phyloP scores from a whole-genome alignment of 139 green algal genomes.

The Zygnema cylindricum region DNA sequence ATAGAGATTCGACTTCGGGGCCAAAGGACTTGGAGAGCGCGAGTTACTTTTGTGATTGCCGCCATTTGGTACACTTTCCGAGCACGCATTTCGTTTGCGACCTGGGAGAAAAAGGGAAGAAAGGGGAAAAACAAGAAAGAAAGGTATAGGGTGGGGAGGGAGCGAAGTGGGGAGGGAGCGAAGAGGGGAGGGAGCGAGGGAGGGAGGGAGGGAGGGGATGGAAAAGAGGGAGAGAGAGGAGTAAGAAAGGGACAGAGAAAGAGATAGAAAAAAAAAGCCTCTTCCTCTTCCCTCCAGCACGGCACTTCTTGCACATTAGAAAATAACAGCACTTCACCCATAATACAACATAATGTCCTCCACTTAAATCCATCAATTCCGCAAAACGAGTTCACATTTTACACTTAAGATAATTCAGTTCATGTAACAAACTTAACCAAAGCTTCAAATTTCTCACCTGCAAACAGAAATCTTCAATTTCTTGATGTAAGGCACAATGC shows the following conservation, averaged over 20 bases:
- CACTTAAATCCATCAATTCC: too few species aligned
- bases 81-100: slow-evolving; percentile 32
- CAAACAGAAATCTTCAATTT: slow-evolving; percentile 44
- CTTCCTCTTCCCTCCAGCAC: too few species aligned
- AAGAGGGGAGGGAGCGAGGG: background rate
- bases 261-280: too few species aligned
- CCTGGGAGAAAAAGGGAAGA: slow-evolving; percentile 16
- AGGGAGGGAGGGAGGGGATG: background rate
- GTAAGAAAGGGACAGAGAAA: background rate
- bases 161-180: background rate
- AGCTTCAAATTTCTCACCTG: slow-evolving; percentile 17
- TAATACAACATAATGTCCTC: too few species aligned
- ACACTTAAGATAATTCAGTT: too few species aligned
- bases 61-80: slow-evolving; percentile 28
- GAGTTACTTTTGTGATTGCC: slow-evolving; percentile 42
- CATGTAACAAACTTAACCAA: too few species aligned
- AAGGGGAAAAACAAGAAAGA: background rate
- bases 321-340: too few species aligned
- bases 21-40: slow-evolving; percentile 53
- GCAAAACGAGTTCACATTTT: too few species aligned
- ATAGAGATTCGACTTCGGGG: slow-evolving; percentile 24
- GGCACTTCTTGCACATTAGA: too few species aligned
- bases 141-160: slow-evolving; percentile 4
- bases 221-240: background rate
- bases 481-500: slow-evolving; percentile 36